Percentiles rank a stretch among this genome's conserved stretches.
These are phyloP conservation scores for Pseudogymnoascus sp. DNA, from an alignment of 2,329 filamentous ascomycete genomes.

Conservation along the genomic window DNA sequence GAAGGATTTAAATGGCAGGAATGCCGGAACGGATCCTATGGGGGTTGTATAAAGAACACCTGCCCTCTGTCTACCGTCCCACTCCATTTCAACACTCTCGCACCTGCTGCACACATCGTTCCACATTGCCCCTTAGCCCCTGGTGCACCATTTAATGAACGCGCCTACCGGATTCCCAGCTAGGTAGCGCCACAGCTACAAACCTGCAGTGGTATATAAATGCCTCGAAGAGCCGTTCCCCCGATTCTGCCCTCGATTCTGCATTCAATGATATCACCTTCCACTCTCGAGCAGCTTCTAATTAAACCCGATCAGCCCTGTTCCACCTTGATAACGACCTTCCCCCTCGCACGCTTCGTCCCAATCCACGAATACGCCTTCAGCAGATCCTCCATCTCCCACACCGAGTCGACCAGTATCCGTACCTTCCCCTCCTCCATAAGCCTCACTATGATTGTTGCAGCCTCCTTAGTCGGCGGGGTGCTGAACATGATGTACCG, in stretches of 20 bases:
- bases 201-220: not conserved
- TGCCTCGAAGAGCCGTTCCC: not conserved
- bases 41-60: not conserved
- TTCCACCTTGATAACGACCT: constrained; percentile 25
- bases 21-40: not conserved
- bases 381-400: constrained; percentile 30
- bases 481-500: constrained; percentile 12
- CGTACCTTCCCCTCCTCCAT: constrained; percentile 11
- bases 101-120: not conserved
- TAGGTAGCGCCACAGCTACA: not conserved
- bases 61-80: not conserved
- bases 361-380: constrained; percentile 30
- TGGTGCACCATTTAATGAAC: not conserved
- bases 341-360: constrained; percentile 30
- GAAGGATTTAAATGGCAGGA: not conserved
- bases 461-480: constrained; percentile 8
- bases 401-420: constrained; percentile 26
- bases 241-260: not conserved
- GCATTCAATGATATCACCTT: not conserved
- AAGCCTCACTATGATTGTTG: constrained; percentile 3
- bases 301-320: not conserved
- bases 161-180: not conserved
- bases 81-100: not conserved
- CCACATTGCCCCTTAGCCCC: not conserved
- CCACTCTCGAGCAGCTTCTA: not conserved